Base-by-base conservation (phyloP, 1,284 basidiomycete species). In the Rhodotorula glutinis region DNA sequence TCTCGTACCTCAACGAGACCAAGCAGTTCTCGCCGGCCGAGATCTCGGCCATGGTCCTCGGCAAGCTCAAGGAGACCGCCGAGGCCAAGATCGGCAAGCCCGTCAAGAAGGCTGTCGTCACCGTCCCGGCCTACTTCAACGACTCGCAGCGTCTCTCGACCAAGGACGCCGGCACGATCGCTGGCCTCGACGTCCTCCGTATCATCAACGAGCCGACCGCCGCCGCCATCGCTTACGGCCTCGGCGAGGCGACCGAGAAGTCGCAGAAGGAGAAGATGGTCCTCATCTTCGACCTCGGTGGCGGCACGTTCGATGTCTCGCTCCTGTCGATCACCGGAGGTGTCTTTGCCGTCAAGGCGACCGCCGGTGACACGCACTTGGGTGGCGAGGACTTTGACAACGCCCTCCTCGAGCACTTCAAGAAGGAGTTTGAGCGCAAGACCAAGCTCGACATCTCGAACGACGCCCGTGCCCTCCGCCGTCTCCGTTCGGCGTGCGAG, bases 281-380 rank as follows among this genome's bases (percentile, higher is more conserved):
- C 70, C 88, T 99, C 80, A 98, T 99, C 81, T 99, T 97, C 86
- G 95, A 99, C 85, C 86, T 99, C 71, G 95, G 95, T 80, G 95
- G 95, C 85, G 96, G 85, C 79, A 86, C 85, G 71, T 86, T 86
- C 81, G 85, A 86, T 83, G 85, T 86, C 69, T 86, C 85, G 65
- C 82, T 86, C 70, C 81, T 86, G 63, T 82, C 84, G 79, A 85
- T 86, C 79, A 82, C 82, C 63, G 85, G 83, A 72, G 84, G 84
- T 79, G 83, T 85, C 76, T 86, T 86, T 79, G 82, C 83, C 76
- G 85, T 86, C 80, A 85, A 85, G 82, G 85, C 85, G 72, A 86
- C 83, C 66, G 81, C 81, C 64, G 82, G 82, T 78, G 82, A 83
- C 78, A 82, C 82, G 63, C 82, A 82, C 77, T 77, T 83, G 67